Conservation (phyloP, 768 basidiomycete species). For the Russula earlei region DNA sequence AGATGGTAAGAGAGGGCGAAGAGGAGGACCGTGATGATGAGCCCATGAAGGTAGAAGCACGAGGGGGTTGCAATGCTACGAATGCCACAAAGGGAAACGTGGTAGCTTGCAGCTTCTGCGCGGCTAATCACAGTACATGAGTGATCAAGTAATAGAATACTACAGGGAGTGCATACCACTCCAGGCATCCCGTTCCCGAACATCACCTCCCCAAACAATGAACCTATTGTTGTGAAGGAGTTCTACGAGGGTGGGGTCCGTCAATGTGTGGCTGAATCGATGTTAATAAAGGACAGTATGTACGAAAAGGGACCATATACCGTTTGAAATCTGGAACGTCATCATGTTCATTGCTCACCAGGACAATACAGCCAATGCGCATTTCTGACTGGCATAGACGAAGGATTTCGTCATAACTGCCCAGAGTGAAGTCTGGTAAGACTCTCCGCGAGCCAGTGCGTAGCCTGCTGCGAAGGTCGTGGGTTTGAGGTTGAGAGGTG, state of each 20-base stretch:
- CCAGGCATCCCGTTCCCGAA: conserved; percentile 76
- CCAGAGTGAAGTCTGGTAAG: conserved; percentile 74
- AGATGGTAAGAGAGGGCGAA: conserved; percentile 55
- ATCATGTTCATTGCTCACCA: conserved; percentile 88
- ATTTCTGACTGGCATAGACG: conserved; percentile 59
- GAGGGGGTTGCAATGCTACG: conserved; percentile 73
- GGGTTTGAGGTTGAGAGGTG: conserved; percentile 31
- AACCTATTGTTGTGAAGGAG: conserved; percentile 65
- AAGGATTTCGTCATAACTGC: conserved; percentile 75
- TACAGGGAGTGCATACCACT: conserved; percentile 37
- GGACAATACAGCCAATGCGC: conserved; percentile 67
- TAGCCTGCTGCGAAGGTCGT: conserved; percentile 22
- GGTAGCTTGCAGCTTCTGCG: conserved; percentile 74
- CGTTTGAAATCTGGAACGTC: conserved; percentile 81
- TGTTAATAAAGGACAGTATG: neutral
- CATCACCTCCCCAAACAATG: conserved; percentile 88
- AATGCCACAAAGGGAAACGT: conserved; percentile 93
- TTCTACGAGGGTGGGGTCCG: conserved; percentile 60
- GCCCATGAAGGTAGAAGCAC: conserved; percentile 30
- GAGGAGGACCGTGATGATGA: conserved; percentile 24
- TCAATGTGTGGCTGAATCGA: conserved; percentile 54
- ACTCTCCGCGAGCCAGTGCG: conserved; percentile 34
- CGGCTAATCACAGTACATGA: conserved; percentile 30
- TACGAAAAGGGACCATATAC: conserved; percentile 30
- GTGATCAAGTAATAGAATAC: neutral